phyloP scores from a whole-genome alignment of 2,329 filamentous ascomycete species.

The Cordyceps sp. region DNA sequence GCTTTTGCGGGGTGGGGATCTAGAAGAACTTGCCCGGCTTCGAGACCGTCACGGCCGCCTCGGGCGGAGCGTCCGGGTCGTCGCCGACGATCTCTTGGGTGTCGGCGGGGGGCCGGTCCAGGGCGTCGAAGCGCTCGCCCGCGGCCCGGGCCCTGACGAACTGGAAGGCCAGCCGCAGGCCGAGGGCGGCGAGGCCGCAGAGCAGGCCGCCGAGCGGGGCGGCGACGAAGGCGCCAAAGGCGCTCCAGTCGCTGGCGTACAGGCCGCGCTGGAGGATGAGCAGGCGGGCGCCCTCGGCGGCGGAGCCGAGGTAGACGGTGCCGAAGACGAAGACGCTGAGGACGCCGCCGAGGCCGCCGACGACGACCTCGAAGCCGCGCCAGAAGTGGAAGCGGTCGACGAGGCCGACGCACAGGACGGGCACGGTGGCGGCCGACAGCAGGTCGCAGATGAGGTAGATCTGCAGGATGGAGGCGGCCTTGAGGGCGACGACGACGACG shows the following conservation, averaged over 20 bases:
- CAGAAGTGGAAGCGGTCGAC: slow-evolving; percentile 56
- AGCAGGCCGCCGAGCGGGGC: slow-evolving; percentile 61
- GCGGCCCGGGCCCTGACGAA: slow-evolving; percentile 37
- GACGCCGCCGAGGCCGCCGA: slow-evolving; percentile 62
- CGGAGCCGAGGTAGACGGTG: slow-evolving; percentile 58
- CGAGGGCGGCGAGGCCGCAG: slow-evolving; percentile 50
- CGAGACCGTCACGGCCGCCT: slow-evolving; percentile 15
- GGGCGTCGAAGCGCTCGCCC: slow-evolving; percentile 48
- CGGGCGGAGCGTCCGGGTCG: slow-evolving; percentile 6
- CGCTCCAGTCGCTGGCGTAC: slow-evolving; percentile 65
- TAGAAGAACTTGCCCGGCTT: slow-evolving; percentile 39
- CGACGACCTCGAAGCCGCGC: slow-evolving; percentile 66
- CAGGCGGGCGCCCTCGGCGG: slow-evolving; percentile 44
- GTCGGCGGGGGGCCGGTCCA: slow-evolving; percentile 35
- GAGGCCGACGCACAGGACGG: slow-evolving; percentile 58
- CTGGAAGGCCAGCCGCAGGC: slow-evolving; percentile 39
- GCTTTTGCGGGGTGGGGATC: no score
- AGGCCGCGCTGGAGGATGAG: slow-evolving; percentile 58
- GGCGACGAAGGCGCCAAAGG: slow-evolving; percentile 68
- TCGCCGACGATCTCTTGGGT: slow-evolving; percentile 4
- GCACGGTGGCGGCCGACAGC: slow-evolving; percentile 59
- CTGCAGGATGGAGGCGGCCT: slow-evolving; percentile 57
- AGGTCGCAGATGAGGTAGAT: slow-evolving; percentile 75
- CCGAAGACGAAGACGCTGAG: slow-evolving; percentile 71
- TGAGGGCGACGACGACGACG: slow-evolving; percentile 56